Conservation (phyloP, 208 protist genomes). For the Wallacemonas rigidus region DNA sequence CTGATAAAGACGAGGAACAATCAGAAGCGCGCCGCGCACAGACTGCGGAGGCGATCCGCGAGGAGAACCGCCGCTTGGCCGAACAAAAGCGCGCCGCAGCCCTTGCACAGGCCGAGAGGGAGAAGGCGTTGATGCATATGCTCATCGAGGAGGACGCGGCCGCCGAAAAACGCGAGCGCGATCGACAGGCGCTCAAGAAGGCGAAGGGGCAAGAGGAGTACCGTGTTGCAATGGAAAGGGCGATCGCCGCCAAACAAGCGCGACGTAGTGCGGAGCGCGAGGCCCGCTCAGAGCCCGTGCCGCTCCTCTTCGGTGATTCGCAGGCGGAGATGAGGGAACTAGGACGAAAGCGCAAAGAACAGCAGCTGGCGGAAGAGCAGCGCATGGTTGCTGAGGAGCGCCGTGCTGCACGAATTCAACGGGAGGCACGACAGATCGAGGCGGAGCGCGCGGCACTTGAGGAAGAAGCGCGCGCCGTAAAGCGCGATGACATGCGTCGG, state of each 20-base stretch:
- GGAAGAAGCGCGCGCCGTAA: constrained; percentile 13
- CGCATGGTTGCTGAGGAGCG: background rate
- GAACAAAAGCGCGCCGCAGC: constrained; percentile 26
- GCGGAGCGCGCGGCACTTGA: constrained; percentile 1
- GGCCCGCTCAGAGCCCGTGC: background rate
- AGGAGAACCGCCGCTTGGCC: constrained; percentile 32
- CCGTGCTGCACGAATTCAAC: constrained; percentile 2
- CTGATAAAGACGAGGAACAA: constrained; percentile 10
- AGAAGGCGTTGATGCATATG: constrained; percentile 23
- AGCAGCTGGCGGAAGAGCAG: constrained; percentile 16
- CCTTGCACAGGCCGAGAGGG: constrained; percentile 9
- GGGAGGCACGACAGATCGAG: background rate
- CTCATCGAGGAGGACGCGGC: constrained; percentile 17
- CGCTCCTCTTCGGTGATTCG: constrained; percentile 12
- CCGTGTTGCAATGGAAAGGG: constrained; percentile 2
- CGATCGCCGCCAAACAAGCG: constrained; percentile 10
- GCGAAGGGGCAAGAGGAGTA: constrained; percentile 11
- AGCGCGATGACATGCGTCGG: constrained; percentile 8
- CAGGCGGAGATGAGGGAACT: background rate
- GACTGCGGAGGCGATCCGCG: constrained; percentile 23
- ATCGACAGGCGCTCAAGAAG: constrained; percentile 10
- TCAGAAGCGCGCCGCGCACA: constrained; percentile 4
- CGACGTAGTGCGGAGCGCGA: constrained; percentile 5
- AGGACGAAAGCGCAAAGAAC: constrained; percentile 18
- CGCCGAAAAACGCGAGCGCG: constrained; percentile 9